These are phyloP conservation scores for Kwoniella shandongensis DNA, from an alignment of 768 basidiomycete species.

Conservation along the genomic window DNA sequence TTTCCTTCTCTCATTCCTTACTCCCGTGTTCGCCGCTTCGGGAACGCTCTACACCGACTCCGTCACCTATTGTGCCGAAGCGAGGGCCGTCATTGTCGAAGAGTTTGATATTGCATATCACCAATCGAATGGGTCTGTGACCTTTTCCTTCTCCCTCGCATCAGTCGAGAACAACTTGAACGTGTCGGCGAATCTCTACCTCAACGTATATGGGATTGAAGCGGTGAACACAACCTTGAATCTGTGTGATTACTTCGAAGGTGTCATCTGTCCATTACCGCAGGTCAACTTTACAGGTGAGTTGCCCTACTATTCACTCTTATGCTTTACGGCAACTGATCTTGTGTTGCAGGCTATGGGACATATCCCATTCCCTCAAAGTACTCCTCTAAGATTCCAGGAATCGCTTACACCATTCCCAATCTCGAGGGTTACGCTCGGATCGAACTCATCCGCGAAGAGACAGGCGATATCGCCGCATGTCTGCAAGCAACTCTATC, in stretches of 20 bases:
- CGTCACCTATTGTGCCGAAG: constrained; percentile 49
- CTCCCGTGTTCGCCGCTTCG: constrained; percentile 7
- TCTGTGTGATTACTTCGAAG: constrained; percentile 73
- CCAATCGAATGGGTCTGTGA: constrained; percentile 60
- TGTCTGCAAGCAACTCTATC: constrained; percentile 89
- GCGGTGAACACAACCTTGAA: constrained; percentile 81
- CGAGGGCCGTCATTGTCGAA: constrained; percentile 44
- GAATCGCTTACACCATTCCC: constrained; percentile 80
- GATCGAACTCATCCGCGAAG: constrained; percentile 67
- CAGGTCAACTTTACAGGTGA: constrained; percentile 79
- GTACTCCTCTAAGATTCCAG: constrained; percentile 64
- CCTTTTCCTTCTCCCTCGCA: constrained; percentile 81
- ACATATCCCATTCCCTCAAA: constrained; percentile 48
- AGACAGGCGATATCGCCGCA: constrained; percentile 72
- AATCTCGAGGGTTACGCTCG: constrained; percentile 89
- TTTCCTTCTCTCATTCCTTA: constrained; percentile 14
- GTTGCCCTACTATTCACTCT: constrained; percentile 11
- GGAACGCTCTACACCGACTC: constrained; percentile 39
- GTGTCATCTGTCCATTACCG: constrained; percentile 78
- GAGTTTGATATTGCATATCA: constrained; percentile 49
- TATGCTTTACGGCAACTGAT: background rate
- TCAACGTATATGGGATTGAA: constrained; percentile 84
- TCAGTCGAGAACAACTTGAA: constrained; percentile 69
- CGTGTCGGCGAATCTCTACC: constrained; percentile 74
- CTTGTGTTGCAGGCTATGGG: constrained; percentile 40